Conservation (phyloP, 2,329 filamentous ascomycete genomes). For the Corynespora cassiicola region DNA sequence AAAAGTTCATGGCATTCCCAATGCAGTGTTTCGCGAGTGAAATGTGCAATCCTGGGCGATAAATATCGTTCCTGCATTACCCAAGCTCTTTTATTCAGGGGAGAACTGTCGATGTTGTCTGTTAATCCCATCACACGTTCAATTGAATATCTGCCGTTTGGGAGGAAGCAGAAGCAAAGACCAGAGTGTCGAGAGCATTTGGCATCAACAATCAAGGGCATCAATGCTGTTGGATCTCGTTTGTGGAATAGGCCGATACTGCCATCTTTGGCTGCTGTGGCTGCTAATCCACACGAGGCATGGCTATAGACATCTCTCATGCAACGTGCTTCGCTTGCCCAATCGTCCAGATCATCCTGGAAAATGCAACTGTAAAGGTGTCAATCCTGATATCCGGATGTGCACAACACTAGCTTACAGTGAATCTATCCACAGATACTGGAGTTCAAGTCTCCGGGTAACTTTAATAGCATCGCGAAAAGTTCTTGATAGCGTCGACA, state of each 20-base stretch:
- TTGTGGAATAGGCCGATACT: conserved; percentile 5
- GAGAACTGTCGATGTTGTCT: conserved; percentile 3
- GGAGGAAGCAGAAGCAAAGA: too few species aligned
- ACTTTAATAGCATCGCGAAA: conserved; percentile 14
- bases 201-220: background rate
- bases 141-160: too few species aligned
- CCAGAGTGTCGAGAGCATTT: background rate
- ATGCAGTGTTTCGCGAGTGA: conserved; percentile 11
- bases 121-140: background rate
- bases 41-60: conserved; percentile 17
- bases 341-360: conserved; percentile 16
- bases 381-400: too few species aligned
- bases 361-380: conserved; percentile 21
- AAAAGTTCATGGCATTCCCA: conserved; percentile 17
- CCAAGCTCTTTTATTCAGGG: conserved; percentile 20
- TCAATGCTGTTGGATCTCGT: background rate
- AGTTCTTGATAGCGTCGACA: too few species aligned
- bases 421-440: conserved; percentile 16
- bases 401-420: too few species aligned
- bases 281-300: conserved; percentile 15
- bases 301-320: conserved; percentile 16
- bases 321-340: conserved; percentile 7
- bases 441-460: conserved; percentile 6
- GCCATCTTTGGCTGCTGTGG: conserved; percentile 6
- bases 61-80: conserved; percentile 21